A percentile compares a stretch with the other conserved stretches of the same genome.
Conservation (phyloP, 371 early-diverging fungal genomes). For the Lichtheimia ornata region DNA sequence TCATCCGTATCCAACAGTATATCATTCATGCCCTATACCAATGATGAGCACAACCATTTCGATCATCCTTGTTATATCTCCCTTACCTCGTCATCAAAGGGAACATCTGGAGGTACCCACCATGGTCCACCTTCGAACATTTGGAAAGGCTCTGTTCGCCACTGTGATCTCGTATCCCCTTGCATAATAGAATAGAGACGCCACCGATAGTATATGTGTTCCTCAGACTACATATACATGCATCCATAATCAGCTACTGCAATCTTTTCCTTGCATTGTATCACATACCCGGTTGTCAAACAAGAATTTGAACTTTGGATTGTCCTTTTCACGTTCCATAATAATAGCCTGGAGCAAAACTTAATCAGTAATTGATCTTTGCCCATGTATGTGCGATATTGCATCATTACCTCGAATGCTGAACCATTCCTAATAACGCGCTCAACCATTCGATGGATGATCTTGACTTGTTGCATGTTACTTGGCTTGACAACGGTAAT, state of each 20-base stretch:
- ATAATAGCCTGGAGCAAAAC: conserved; percentile 45
- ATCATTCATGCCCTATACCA: conserved; percentile 31
- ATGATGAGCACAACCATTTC: background rate
- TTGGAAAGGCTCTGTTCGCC: conserved; percentile 82
- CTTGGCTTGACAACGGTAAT: conserved; percentile 68
- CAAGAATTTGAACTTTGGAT: conserved; percentile 75
- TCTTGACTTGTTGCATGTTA: conserved; percentile 55
- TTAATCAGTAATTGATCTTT: background rate
- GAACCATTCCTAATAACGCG: conserved; percentile 78
- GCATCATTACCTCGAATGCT: conserved; percentile 63
- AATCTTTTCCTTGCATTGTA: background rate
- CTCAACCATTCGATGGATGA: conserved; percentile 88
- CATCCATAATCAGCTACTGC: background rate
- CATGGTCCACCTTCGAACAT: conserved; percentile 86
- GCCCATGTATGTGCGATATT: background rate
- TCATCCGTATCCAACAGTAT: conserved; percentile 50
- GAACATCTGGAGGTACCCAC: conserved; percentile 86
- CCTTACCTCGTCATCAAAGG: conserved; percentile 70
- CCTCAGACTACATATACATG: conserved; percentile 51
- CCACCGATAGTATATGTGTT: conserved; percentile 93
- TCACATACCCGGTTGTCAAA: conserved; percentile 65
- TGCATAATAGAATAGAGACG: conserved; percentile 86
- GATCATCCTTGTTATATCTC: background rate
- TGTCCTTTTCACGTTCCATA: conserved; percentile 65
- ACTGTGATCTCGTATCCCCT: conserved; percentile 74